Evolutionary conservation across 2,329 filamentous ascomycete genomes (phyloP).

Genomic region (Xylaria multiplex): DNA sequence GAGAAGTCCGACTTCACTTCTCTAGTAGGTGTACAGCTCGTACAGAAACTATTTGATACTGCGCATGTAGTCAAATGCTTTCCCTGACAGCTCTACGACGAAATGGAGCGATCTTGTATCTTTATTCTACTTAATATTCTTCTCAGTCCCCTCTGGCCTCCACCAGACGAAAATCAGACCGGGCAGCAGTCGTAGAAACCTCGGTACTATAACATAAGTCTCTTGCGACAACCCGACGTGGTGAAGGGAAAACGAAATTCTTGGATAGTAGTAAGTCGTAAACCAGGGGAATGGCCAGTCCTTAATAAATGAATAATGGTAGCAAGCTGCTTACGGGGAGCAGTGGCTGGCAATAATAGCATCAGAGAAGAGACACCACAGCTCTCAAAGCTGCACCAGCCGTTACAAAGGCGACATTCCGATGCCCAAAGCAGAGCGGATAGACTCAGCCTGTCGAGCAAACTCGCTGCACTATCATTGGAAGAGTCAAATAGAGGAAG

Average conservation of each 20-base stretch:
- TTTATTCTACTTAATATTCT: not conserved
- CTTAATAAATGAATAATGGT: not conserved
- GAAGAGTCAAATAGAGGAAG: slow-evolving; percentile 7
- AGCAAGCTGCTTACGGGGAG: slow-evolving; percentile 20
- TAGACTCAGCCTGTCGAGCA: slow-evolving; percentile 16
- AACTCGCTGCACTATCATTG: not conserved
- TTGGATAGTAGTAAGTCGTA: slow-evolving; percentile 21
- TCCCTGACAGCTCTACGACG: slow-evolving; percentile 1
- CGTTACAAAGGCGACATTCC: slow-evolving; percentile 28
- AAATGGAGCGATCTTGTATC: slow-evolving; percentile 1
- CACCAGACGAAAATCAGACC: slow-evolving; percentile 3
- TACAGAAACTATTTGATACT: not conserved
- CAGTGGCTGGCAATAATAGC: slow-evolving; percentile 22
- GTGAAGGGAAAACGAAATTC: not conserved
- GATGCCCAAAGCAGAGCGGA: slow-evolving; percentile 22
- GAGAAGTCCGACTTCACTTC: slow-evolving; percentile 2
- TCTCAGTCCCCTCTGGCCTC: not conserved
- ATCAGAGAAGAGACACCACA: slow-evolving; percentile 13
- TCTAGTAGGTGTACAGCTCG: slow-evolving; percentile 3
- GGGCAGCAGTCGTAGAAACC: not conserved
- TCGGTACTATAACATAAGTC: not conserved
- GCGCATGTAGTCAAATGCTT: slow-evolving; percentile 3
- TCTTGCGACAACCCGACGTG: not conserved
- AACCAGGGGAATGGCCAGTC: not conserved
- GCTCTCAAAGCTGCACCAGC: slow-evolving; percentile 1